Percentiles rank a stretch among this genome's conserved stretches.
phyloP scores from a whole-genome alignment of 2,329 filamentous ascomycete species.

The Penicillium thymicola region DNA sequence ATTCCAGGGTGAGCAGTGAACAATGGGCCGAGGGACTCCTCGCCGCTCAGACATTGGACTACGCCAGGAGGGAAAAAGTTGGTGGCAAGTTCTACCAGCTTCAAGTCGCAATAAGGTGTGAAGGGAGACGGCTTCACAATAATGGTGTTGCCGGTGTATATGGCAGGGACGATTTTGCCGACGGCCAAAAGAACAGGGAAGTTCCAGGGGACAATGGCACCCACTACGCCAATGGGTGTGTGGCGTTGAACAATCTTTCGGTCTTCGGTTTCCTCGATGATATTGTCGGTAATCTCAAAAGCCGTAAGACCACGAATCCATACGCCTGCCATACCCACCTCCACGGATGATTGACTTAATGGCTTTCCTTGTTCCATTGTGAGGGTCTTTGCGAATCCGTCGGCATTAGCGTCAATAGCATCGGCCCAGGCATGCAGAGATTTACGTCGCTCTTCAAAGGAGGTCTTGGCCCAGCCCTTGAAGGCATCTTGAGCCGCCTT shows the following conservation, averaged over 20 bases:
- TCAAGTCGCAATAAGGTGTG: constrained; percentile 55
- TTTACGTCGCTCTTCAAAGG: constrained; percentile 33
- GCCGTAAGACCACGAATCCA: constrained; percentile 23
- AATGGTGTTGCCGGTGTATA: constrained; percentile 54
- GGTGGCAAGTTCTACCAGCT: constrained; percentile 51
- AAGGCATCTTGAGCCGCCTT: constrained; percentile 48
- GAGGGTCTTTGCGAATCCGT: constrained; percentile 38
- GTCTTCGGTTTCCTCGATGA: constrained; percentile 49
- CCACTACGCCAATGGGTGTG: constrained; percentile 42
- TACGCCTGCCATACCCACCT: constrained; percentile 26
- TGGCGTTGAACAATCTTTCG: constrained; percentile 34
- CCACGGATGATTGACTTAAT: constrained; percentile 25
- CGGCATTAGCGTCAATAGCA: constrained; percentile 35
- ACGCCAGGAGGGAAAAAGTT: constrained; percentile 55
- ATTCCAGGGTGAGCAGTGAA: constrained; percentile 55
- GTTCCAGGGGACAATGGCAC: constrained; percentile 61
- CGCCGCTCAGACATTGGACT: constrained; percentile 54
- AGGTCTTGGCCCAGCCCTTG: constrained; percentile 45
- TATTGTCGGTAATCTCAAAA: constrained; percentile 44
- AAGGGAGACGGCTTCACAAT: constrained; percentile 53
- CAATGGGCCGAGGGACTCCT: constrained; percentile 52
- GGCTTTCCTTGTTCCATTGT: constrained; percentile 46
- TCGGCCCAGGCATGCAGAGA: constrained; percentile 34
- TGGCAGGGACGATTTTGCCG: constrained; percentile 50
- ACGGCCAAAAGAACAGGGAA: constrained; percentile 45